These are phyloP conservation scores for Chionographis japonica DNA, from an alignment of 106 monocot species.

Conservation along the genomic window DNA sequence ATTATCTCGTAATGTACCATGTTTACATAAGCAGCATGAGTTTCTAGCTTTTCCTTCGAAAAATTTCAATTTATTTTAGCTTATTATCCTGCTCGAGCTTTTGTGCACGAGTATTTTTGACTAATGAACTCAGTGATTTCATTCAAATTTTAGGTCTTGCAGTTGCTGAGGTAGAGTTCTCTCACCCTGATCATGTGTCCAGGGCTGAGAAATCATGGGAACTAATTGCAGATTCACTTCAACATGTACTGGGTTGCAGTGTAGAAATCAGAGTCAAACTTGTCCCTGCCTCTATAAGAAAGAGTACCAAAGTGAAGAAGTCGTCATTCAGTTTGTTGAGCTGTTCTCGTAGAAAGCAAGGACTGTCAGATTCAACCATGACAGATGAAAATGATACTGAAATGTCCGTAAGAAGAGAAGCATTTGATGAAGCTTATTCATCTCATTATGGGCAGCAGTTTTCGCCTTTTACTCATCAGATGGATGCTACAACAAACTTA, in stretches of 20 bases:
- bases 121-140: background rate
- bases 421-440: constrained; percentile 17
- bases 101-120: background rate
- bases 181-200: constrained; percentile 48
- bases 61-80: too few species aligned
- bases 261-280: constrained; percentile 71
- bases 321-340: constrained; percentile 61
- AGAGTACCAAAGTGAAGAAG: constrained; percentile 41
- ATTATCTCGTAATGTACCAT: too few species aligned
- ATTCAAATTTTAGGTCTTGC: constrained; percentile 55
- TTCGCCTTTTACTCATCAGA: constrained; percentile 22
- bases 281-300: constrained; percentile 25
- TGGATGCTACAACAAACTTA: constrained; percentile 10
- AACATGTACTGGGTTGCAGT: constrained; percentile 59
- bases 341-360: constrained; percentile 67
- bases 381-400: constrained; percentile 46
- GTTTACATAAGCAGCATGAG: too few species aligned
- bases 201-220: constrained; percentile 77
- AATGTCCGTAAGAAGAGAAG: constrained; percentile 26
- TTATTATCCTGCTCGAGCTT: background rate
- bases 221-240: constrained; percentile 64
- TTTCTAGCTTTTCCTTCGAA: too few species aligned
- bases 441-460: constrained; percentile 21
- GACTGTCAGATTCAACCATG: constrained; percentile 38
- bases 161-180: constrained; percentile 80